phyloP scores from a whole-genome alignment of 345 rosid genomes.

The Aquilaria sinensis region DNA sequence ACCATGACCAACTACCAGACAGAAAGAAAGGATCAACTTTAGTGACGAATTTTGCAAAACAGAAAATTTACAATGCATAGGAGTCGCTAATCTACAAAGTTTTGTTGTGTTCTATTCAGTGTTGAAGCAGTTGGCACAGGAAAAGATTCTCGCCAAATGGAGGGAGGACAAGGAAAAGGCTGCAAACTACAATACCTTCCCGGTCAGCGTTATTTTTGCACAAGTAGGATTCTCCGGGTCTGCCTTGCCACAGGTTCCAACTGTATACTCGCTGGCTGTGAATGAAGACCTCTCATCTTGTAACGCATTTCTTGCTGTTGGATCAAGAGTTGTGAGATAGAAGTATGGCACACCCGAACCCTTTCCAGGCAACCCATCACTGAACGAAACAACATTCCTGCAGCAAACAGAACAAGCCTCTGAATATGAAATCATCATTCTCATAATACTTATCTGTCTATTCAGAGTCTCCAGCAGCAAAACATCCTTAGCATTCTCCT shows the following conservation, averaged over 20 bases:
- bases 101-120: too few relatives aligned
- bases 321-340: constrained; percentile 93
- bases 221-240: constrained; percentile 93
- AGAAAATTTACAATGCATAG: too few relatives aligned
- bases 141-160: too few relatives aligned
- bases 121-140: too few relatives aligned
- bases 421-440: too few relatives aligned
- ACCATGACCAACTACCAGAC: constrained; percentile 45
- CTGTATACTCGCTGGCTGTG: constrained; percentile 71
- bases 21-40: constrained; percentile 3
- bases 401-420: background rate
- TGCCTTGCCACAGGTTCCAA: constrained; percentile 81
- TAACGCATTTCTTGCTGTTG: constrained; percentile 79
- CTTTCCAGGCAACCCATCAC: constrained; percentile 66
- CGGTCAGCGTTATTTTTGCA: constrained; percentile 88
- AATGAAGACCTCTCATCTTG: constrained; percentile 72
- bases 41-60: background rate
- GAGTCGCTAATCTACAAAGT: too few relatives aligned
- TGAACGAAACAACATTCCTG: constrained; percentile 90
- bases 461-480: too few relatives aligned
- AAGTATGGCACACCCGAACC: constrained; percentile 82
- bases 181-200: constrained; percentile 40
- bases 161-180: too few relatives aligned
- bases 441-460: too few relatives aligned
- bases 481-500: too few relatives aligned